Conservation (phyloP, 805 yeast genomes). For the Zygotorulaspora danielsina region DNA sequence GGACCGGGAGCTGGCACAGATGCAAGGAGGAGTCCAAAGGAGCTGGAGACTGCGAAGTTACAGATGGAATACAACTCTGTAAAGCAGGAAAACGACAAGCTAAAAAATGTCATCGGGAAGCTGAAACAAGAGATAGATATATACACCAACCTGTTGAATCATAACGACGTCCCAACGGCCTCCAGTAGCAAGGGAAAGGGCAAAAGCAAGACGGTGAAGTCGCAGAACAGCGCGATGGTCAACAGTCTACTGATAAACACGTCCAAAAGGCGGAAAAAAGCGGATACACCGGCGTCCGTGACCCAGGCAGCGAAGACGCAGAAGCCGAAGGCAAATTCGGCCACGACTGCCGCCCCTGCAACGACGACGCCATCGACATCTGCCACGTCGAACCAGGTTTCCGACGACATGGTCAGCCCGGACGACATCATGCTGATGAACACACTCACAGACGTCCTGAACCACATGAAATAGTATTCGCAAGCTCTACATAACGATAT, state of each 20-base stretch:
- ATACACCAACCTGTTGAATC: conserved; percentile 18
- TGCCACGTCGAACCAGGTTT: not conserved
- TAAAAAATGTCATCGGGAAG: conserved; percentile 24
- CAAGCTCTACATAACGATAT: conserved; percentile 1
- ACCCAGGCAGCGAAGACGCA: not conserved
- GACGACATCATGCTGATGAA: conserved; percentile 27
- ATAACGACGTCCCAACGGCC: conserved; percentile 4
- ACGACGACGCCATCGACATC: conserved; percentile 5
- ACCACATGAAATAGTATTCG: conserved; percentile 21
- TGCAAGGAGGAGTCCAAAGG: conserved; percentile 10
- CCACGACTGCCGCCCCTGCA: conserved; percentile 1
- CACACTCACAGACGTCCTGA: conserved; percentile 24
- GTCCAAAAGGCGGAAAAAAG: conserved; percentile 19
- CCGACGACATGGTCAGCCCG: conserved; percentile 12
- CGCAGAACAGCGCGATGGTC: conserved; percentile 14
- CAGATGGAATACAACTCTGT: conserved; percentile 26
- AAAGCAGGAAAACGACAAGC: conserved; percentile 26
- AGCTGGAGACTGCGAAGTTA: conserved; percentile 20
- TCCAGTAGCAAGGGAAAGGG: conserved; percentile 1
- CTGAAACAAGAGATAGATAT: conserved; percentile 25
- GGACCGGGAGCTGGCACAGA: conserved; percentile 8
- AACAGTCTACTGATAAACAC: conserved; percentile 18
- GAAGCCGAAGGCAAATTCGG: not conserved
- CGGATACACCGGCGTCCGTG: conserved; percentile 1
- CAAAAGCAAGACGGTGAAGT: conserved; percentile 3